Evolutionary conservation across 1,139 yeast species (phyloP).

Genomic region (Geotrichum histeridarum): DNA sequence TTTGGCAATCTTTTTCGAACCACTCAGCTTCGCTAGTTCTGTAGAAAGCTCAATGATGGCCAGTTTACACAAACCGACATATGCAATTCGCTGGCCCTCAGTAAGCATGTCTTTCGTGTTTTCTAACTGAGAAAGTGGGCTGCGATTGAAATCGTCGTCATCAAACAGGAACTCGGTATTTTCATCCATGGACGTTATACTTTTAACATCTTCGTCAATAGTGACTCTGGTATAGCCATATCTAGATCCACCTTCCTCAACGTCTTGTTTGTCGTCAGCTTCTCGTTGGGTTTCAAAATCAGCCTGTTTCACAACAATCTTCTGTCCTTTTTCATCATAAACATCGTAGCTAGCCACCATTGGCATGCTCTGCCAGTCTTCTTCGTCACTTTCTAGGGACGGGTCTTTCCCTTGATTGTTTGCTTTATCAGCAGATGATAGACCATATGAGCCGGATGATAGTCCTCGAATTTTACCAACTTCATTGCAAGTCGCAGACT

Average conservation of each 20-base stretch:
- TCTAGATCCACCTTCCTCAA: conserved; percentile 25
- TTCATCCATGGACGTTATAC: conserved; percentile 61
- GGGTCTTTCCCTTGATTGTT: background rate
- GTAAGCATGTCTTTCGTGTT: conserved; percentile 76
- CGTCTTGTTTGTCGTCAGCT: conserved; percentile 29
- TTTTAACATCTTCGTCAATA: conserved; percentile 80
- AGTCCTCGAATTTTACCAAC: background rate
- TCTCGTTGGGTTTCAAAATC: conserved; percentile 22
- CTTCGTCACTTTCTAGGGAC: conserved; percentile 24
- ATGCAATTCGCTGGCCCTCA: conserved; percentile 86
- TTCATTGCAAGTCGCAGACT: background rate
- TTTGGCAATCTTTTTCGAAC: conserved; percentile 45
- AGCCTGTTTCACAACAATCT: conserved; percentile 36
- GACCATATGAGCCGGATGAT: conserved; percentile 4
- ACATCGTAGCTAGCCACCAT: conserved; percentile 55
- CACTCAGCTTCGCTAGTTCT: conserved; percentile 57
- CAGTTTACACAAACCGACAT: conserved; percentile 77
- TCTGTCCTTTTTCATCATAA: conserved; percentile 53
- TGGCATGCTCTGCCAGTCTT: conserved; percentile 56
- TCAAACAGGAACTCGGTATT: conserved; percentile 78
- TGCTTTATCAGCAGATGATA: background rate
- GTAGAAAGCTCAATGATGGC: conserved; percentile 78
- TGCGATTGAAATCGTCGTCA: conserved; percentile 44
- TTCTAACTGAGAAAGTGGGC: conserved; percentile 60
- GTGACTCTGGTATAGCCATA: conserved; percentile 86